Evolutionary conservation across 2,329 filamentous ascomycete genomes (phyloP), one percentile per base, ranked within the genome.

Genomic region (Ophiostoma australiae): DNA sequence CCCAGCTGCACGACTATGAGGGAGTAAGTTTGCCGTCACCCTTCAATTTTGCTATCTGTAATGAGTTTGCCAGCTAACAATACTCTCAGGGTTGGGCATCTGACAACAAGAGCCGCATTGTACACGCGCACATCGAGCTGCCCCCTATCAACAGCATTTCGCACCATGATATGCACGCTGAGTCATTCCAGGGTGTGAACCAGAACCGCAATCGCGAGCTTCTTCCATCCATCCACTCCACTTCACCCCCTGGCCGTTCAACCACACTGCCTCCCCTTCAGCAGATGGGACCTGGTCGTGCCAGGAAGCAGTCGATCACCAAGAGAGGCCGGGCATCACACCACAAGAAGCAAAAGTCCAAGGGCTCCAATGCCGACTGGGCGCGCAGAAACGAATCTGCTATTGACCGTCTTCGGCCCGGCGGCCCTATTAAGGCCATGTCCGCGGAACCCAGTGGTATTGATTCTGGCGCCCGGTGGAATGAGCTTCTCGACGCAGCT

Each of bases 401-500:
- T 67, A 70, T 33, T 20, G 85, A 87, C 71, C 86, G 91, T 73
- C 84, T 92, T 74, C 90, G 90, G 73, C 83, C 84, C 15, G 83
- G 83, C 77, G 86, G 90, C 72, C 89, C 90, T 76, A 89, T 92
- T 73, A 97, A 97, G 81, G 92, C 93, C 71, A 87, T 91, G 75
- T 97, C 93, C 20, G 92, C 92, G 61, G 94, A 97, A 80, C 93
- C 94, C 33, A 39, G 66, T 11, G 11, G n/a, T 20, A 87, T 87
- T 27, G 90, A 91, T 72, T 91, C 91, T 80, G 93, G 92, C 74
- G 97, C 95, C 82, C 87, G 94, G 76, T 98, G 94, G 95, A 93
- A 97, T 80, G 94, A 98, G 80, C 85, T 98, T 73, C 96, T 98
- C 74, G 94, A 97, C 80, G 94, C 94, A 69, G 94, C 86, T 70